Evolutionary conservation across 176 grass and related monocot species (phyloP).

Genomic region (Typha latifolia): DNA sequence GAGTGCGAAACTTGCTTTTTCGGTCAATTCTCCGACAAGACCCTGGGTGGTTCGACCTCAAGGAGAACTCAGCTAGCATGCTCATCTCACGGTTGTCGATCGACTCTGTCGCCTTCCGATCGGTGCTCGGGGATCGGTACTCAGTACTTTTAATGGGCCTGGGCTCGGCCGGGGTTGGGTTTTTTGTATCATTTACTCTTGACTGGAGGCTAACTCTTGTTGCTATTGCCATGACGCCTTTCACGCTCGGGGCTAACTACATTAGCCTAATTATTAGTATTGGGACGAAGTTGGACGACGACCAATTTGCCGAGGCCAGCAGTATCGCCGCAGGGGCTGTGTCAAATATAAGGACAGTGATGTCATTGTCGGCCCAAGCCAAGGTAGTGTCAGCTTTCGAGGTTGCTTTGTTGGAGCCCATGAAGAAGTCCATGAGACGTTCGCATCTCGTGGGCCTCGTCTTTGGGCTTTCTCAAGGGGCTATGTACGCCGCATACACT

Average conservation of each 20-base stretch:
- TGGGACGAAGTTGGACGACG: slow-evolving; percentile 18
- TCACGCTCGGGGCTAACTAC: slow-evolving; percentile 41
- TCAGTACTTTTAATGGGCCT: slow-evolving; percentile 54
- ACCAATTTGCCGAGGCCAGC: slow-evolving; percentile 26
- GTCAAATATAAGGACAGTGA: slow-evolving; percentile 32
- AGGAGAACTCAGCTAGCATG: slow-evolving; percentile 38
- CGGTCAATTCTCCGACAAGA: slow-evolving; percentile 45
- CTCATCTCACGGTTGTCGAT: slow-evolving; percentile 37
- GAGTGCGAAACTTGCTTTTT: slow-evolving; percentile 38
- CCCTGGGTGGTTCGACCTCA: slow-evolving; percentile 53
- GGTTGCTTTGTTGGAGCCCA: slow-evolving; percentile 9
- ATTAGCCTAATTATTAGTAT: slow-evolving; percentile 46
- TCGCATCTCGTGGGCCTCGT: slow-evolving; percentile 34
- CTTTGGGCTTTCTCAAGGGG: slow-evolving; percentile 42
- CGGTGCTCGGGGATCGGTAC: slow-evolving; percentile 50
- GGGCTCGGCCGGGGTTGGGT: slow-evolving; percentile 40
- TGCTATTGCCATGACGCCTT: slow-evolving; percentile 24
- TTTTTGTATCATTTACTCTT: slow-evolving; percentile 39
- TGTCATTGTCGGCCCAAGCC: slow-evolving; percentile 26
- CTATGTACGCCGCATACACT: slow-evolving; percentile 50
- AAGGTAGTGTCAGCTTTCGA: slow-evolving; percentile 32
- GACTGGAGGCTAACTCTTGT: slow-evolving; percentile 51
- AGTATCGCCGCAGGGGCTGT: slow-evolving; percentile 41
- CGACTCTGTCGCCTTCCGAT: slow-evolving; percentile 39
- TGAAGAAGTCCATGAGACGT: slow-evolving; percentile 2